Base-by-base conservation (phyloP, 225 moss, liverwort and hornwort genomes). In the Physcomitrellopsis africana region DNA sequence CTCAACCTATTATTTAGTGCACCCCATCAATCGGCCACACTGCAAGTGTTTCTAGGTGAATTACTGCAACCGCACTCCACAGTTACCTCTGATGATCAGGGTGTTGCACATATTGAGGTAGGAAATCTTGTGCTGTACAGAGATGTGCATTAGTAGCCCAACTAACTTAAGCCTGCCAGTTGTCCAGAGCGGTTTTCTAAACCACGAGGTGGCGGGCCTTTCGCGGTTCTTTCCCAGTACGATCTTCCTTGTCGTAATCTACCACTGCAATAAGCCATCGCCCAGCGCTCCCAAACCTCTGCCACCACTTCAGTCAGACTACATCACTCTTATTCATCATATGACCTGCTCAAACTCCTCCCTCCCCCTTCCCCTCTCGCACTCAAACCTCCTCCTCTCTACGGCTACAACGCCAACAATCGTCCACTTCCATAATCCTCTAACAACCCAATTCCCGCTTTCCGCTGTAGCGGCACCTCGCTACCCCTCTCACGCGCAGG, bases 261-360 rank as follows among this genome's bases (percentile, higher is more conserved):
- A 46, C 78, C 65, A 75, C 83, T 72, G 55, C 75, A 75, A 76
- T 75, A 86, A 72, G 83, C 83, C 86, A 86, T 86, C 76, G 20
- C 77, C 77, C 59, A 24, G 55, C 45, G n/a, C 73, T 43, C 65
- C 66, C 8, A 24, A 53, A 29, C 73, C 17, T 19, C 37, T 5
- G 11, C 22, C 23, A 43, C 58, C 59, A 46, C 71, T 59, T 44
- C 44, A 51, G 1, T 37, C 1, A 37, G 32, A 37, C 32, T 4
- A 37, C 32, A 37, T 37, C 32, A 7, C 32, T 37, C 5, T 37
- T 5, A 37, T 37, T 12, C 17, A 48, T 48, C 17, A 42, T 55
- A 55, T 11, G 27, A 18, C n/a, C 7, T 1, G 60, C 23, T 32
- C 48, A 8, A 62, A 45, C 45, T 24, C 14, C 24, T n/a, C 41